Evolutionary conservation across 2,329 filamentous ascomycete genomes (phyloP).

Genomic region (Neofusicoccum ribis): DNA sequence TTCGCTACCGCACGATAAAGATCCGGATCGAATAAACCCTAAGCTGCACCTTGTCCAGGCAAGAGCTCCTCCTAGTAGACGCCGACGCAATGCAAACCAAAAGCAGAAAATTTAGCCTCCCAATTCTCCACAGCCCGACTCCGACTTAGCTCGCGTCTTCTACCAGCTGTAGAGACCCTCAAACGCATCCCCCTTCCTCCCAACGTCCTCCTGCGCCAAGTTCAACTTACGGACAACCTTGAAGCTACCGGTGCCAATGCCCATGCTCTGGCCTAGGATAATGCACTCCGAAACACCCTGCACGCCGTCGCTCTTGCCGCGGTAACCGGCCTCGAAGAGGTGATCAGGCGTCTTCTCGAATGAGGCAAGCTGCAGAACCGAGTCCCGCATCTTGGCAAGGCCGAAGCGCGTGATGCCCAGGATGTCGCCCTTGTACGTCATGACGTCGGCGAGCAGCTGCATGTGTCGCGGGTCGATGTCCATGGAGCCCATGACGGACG

Average conservation of each 20-base stretch:
- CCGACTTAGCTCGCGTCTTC: background rate
- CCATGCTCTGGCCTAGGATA: slow-evolving; percentile 96
- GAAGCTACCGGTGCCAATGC: slow-evolving; percentile 87
- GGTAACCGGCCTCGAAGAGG: slow-evolving; percentile 88
- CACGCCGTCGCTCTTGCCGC: slow-evolving; percentile 88
- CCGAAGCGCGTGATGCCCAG: slow-evolving; percentile 96
- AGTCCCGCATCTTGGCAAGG: slow-evolving; percentile 93
- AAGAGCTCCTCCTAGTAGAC: background rate
- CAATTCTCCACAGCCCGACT: background rate
- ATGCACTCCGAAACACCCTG: slow-evolving; percentile 96
- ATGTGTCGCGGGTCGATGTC: slow-evolving; percentile 96
- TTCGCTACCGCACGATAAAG: background rate
- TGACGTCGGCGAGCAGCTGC: slow-evolving; percentile 94
- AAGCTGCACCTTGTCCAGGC: background rate
- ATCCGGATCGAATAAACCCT: background rate
- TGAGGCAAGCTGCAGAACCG: slow-evolving; percentile 86
- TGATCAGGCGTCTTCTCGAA: slow-evolving; percentile 99
- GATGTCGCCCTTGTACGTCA: slow-evolving; percentile 98
- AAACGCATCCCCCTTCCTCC: slow-evolving; percentile 61
- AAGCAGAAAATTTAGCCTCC: background rate
- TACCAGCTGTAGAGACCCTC: slow-evolving; percentile 44
- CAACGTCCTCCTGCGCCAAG: slow-evolving; percentile 61
- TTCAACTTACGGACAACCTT: slow-evolving; percentile 79
- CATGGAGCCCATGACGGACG: slow-evolving; percentile 88
- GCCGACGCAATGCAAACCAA: slow-evolving; percentile 18